Evolutionary conservation across 2,329 filamentous ascomycete genomes (phyloP), one percentile per base, ranked within the genome.

Genomic region (Clonostachys rhizophaga): DNA sequence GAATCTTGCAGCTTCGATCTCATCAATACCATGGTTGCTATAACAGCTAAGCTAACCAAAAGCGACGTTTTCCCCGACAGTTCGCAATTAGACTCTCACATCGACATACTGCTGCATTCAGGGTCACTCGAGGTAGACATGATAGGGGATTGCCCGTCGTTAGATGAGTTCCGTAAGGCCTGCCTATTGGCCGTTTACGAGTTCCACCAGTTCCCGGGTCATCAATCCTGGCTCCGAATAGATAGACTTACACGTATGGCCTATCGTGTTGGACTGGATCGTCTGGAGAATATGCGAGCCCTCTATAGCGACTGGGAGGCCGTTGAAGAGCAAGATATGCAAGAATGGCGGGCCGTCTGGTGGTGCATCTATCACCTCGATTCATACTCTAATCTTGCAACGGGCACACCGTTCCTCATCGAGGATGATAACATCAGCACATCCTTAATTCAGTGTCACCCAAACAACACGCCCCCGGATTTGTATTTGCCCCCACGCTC

Each of bases 281-380:
- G 43, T 16, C 37, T 52, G 16, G 50, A 52, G 16, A 45, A 34
- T 16, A 34, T 11, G 14, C 42, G n/a, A 41, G 20, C 17, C 45
- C 48, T 44, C 14, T 42, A 18, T 34, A 44, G 41, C 17, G 33
- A 39, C 13, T 30, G 24, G 24, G 24, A 30, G 24, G 24, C 24
- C 8, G 4, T 30, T 30, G 24, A 9, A 10, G 24, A 30, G 24
- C 46, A 51, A 16, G 18, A 45, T 33, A 40, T 45, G 45, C 45
- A 54, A 12, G 52, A 52, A 18, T 54, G 52, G 52, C 50, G 52
- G 5, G 46, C 51, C 5, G 24, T 52, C 7, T 54, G 50, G 50
- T 54, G 52, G 52, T 49, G 49, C 45, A 49, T 54, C 14, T 54
- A 51, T 40, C 45, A 49, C 35, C 49, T 54, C 17, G 52, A 54